Evolutionary conservation across 2,329 filamentous ascomycete species (phyloP), one percentile per base, ranked within the genome.

Genomic region (Xylariomycetidae sp.): DNA sequence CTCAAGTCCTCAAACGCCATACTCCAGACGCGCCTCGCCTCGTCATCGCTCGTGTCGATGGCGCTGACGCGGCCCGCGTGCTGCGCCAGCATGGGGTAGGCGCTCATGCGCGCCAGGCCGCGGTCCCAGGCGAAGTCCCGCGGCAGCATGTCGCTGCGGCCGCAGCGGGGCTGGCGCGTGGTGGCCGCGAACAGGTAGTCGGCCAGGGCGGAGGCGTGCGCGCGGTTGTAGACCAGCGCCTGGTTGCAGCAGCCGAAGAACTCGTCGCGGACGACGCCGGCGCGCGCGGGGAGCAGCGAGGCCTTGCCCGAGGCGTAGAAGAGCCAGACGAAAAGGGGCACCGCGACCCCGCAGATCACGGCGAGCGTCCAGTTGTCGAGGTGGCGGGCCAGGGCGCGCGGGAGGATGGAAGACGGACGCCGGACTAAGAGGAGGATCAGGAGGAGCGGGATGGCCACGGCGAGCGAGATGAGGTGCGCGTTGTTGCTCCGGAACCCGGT

Each of bases 11-110:
- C 53, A 33, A 56, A 56, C 13, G 50, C 53, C 50, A 55, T 54
- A 27, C 52, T 56, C 53, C 53, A 56, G 15, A 56, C 49, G n/a
- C 46, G 41, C 22, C 34, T 45, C 9, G 53, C 53, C 28, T 56
- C 52, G n/a, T 49, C 42, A 16, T 39, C 41, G 18, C 45, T 53
- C 8, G 53, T 56, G n/a, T 48, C 48, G 3, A 47, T 55, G 1
- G 52, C 53, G 36, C 52, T 55, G 13, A 54, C 45, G 20, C 49
- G 39, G 4, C 53, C 53, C 1, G 48, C 39, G 31, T 56, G 53
- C 28, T 56, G 53, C n/a, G 50, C 53, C n/a, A 55, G 36, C 53
- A 56, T 56, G 28, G 53, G 53, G 30, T 56, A 56, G 10, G 52
- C 53, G 18, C 52, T 56, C 3, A 56, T 25, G 25, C 53, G 45